phyloP scores from a whole-genome alignment of 1,284 basidiomycete genomes.

The Wolfiporia cocos region DNA sequence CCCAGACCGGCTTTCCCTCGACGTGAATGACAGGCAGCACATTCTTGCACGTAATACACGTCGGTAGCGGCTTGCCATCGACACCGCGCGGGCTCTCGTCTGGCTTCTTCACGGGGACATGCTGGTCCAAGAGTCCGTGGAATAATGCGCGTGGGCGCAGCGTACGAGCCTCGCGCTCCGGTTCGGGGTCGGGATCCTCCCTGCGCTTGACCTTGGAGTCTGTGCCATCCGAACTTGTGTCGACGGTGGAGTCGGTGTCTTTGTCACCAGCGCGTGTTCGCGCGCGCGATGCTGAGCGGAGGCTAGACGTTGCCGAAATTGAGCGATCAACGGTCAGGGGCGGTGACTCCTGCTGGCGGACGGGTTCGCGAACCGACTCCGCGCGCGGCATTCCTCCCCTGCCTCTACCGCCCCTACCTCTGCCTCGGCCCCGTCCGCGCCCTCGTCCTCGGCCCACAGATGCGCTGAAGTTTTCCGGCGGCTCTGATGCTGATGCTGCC shows the following conservation, averaged over 20 bases:
- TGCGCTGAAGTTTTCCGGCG: slow-evolving; percentile 16
- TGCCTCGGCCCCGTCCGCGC: slow-evolving; percentile 6
- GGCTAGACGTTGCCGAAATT: slow-evolving; percentile 16
- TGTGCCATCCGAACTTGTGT: too few species aligned
- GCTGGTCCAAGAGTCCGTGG: slow-evolving; percentile 12
- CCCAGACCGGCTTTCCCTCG: slow-evolving; percentile 69
- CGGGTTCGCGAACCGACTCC: slow-evolving; percentile 12
- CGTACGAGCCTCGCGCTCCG: slow-evolving; percentile 23
- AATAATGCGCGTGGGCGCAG: slow-evolving; percentile 18
- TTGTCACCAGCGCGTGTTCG: slow-evolving; percentile 16
- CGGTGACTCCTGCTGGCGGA: slow-evolving; percentile 28
- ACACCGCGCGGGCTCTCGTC: slow-evolving; percentile 23
- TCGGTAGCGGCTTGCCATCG: slow-evolving; percentile 39
- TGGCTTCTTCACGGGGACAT: slow-evolving; percentile 27
- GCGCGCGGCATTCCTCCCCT: slow-evolving; percentile 3
- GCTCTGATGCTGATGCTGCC: slow-evolving; percentile 10
- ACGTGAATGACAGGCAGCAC: slow-evolving; percentile 68
- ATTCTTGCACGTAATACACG: slow-evolving; percentile 59
- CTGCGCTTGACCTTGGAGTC: slow-evolving; percentile 16
- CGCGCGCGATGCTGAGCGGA: slow-evolving; percentile 23
- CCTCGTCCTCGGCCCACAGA: slow-evolving; percentile 10
- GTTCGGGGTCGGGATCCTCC: slow-evolving; percentile 16
- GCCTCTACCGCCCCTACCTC: neutral
- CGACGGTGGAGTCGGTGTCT: slow-evolving; percentile 17
- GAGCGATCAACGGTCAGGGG: slow-evolving; percentile 28